These are phyloP conservation scores for Brassica juncea DNA, from an alignment of 345 rosid genomes.

Conservation along the genomic window DNA sequence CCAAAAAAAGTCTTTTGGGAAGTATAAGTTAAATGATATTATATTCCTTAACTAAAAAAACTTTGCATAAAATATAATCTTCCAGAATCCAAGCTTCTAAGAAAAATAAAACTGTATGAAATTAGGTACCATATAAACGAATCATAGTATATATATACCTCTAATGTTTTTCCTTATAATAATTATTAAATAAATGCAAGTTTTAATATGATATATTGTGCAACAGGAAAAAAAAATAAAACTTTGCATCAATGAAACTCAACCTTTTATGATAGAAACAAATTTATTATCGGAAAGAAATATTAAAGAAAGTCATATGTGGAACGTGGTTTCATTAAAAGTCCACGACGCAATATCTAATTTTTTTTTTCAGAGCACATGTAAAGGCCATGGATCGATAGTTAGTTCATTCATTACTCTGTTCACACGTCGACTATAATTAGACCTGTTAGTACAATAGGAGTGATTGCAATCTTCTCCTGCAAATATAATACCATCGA, in stretches of 20 bases:
- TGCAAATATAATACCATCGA: slow-evolving; percentile 26
- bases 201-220: background rate
- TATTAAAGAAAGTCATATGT: background rate
- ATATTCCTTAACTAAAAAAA: background rate
- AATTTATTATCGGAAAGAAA: background rate
- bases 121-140: background rate
- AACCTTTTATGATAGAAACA: background rate
- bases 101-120: background rate
- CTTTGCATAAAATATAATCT: background rate
- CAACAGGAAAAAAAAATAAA: slow-evolving; percentile 5
- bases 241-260: background rate
- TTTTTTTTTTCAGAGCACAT: slow-evolving; percentile 18
- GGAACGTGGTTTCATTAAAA: slow-evolving; percentile 21
- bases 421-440: slow-evolving; percentile 36
- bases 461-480: slow-evolving; percentile 31
- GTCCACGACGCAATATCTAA: slow-evolving; percentile 33
- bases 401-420: slow-evolving; percentile 15
- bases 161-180: background rate
- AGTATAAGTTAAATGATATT: background rate
- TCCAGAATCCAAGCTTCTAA: background rate
- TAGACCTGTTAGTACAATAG: slow-evolving; percentile 14
- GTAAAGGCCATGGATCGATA: slow-evolving; percentile 19
- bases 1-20: background rate
- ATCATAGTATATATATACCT: background rate
- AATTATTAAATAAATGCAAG: background rate